phyloP scores from a whole-genome alignment of 305 asterid species.

The Salvia sclarea region DNA sequence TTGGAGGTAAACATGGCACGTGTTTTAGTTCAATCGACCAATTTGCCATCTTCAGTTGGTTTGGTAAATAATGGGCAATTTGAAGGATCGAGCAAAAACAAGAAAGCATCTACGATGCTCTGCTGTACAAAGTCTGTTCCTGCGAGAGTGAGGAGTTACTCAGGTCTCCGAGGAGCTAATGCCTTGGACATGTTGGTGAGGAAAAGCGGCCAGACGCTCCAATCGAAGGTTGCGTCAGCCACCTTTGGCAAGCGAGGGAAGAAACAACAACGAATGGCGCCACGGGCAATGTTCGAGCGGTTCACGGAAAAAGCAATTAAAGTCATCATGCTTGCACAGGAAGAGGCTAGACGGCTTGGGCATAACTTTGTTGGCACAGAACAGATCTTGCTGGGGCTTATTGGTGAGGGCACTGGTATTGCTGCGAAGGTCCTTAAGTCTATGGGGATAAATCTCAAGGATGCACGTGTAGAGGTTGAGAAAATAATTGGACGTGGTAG shows the following conservation, averaged over 20 bases:
- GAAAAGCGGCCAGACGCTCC: conserved; percentile 52
- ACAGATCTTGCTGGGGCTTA: conserved; percentile 86
- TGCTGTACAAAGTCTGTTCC: conserved; percentile 47
- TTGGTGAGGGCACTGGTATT: conserved; percentile 98
- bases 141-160: conserved; percentile 49
- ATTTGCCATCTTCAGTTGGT: conserved; percentile 56
- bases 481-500: conserved; percentile 96
- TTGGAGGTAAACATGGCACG: conserved; percentile 61
- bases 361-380: conserved; percentile 96
- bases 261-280: conserved; percentile 45
- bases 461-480: conserved; percentile 98
- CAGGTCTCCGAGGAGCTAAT: conserved; percentile 75
- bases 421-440: conserved; percentile 98
- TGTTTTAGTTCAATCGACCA: conserved; percentile 65
- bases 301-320: conserved; percentile 96
- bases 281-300: conserved; percentile 96
- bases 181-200: conserved; percentile 57
- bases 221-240: conserved; percentile 61
- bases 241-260: conserved; percentile 45
- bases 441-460: conserved; percentile 94
- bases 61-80: conserved; percentile 48
- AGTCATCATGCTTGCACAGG: conserved; percentile 98
- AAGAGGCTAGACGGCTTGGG: conserved; percentile 97
- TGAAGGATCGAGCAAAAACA: conserved; percentile 54
- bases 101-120: conserved; percentile 49